Evolutionary conservation across 1,284 basidiomycete species (phyloP), one percentile per base, ranked within the genome.

Genomic region (Microbotryum silenes-acaulis): DNA sequence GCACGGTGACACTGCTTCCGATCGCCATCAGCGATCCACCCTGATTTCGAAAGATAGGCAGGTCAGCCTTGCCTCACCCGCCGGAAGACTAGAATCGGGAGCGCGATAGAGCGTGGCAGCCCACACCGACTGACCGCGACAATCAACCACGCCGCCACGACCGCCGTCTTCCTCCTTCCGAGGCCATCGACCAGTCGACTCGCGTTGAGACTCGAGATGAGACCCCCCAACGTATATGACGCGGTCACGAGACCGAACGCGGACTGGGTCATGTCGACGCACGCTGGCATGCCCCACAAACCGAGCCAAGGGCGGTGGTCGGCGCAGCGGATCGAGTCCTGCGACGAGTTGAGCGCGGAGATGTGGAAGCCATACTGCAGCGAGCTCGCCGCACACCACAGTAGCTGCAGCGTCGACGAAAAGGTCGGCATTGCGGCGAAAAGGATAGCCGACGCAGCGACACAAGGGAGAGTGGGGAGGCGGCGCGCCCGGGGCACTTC

Each of bases 211-310:
- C 71, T 72, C 21, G 72, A 71, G 2, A 71, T 51, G 3, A 77
- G 67, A 16, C 77, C 77, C 5, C 77, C 77, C 37, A 76, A 59
- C 2, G 77, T 77, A 61, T 76, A 77, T 18, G 73, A 71, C 21
- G 74, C 66, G 0, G 74, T 75, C 50, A 73, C 61, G 14, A 71
- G 64, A 57, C 64, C 59, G 47, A 52, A 54, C 2, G 31, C 55
- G 51, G 33, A 49, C 23, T 21, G 47, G 10, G 29, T 55, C 33
- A 71, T 60, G 1, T 49, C 29, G 37, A 71, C 56, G 51, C 70
- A 71, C 25, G 66, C 53, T 3, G 57, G 49, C 21, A 66, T 51
- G 9, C 42, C 50, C 25, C 59, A 9, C 4, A 51, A 21, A 21
- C 45, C 50, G 3, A 21, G 20, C 6, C 16, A 29, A 16, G n/a